Conservation (phyloP, 352 stramenopile species). For the Vaucheria bursata region DNA sequence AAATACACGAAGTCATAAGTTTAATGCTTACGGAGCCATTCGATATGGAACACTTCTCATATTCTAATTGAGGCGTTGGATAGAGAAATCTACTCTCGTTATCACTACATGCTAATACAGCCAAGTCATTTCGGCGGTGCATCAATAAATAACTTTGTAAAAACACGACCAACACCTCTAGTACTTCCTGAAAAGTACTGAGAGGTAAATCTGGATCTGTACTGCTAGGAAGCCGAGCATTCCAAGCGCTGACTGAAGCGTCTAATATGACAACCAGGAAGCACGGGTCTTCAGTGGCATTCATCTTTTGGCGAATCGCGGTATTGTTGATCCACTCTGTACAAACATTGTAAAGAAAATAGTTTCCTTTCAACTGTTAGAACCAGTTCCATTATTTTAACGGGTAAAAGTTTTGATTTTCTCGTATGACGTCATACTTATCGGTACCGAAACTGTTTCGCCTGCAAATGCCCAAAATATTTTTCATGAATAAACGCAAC, state of each 20-base stretch:
- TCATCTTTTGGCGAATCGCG: too few relatives aligned
- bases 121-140: slow-evolving; percentile 39
- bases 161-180: slow-evolving; percentile 37
- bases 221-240: neutral
- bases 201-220: neutral
- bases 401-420: too few relatives aligned
- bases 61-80: slow-evolving; percentile 26
- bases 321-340: too few relatives aligned
- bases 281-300: slow-evolving; percentile 41
- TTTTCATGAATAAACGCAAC: too few relatives aligned
- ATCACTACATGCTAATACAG: slow-evolving; percentile 25
- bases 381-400: too few relatives aligned
- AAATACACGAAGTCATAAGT: slow-evolving; percentile 27
- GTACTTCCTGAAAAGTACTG: slow-evolving; percentile 31
- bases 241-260: slow-evolving; percentile 28
- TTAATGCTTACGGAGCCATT: slow-evolving; percentile 35
- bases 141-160: slow-evolving; percentile 46
- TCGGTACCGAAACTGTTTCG: too few relatives aligned
- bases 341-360: too few relatives aligned
- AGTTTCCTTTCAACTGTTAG: too few relatives aligned
- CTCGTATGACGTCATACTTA: too few relatives aligned
- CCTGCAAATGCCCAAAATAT: too few relatives aligned
- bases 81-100: slow-evolving; percentile 26
- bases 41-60: slow-evolving; percentile 19
- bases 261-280: slow-evolving; percentile 37